These are phyloP conservation scores for Dothistroma septosporum DNA, from an alignment of 2,329 filamentous ascomycete genomes.

Conservation along the genomic window DNA sequence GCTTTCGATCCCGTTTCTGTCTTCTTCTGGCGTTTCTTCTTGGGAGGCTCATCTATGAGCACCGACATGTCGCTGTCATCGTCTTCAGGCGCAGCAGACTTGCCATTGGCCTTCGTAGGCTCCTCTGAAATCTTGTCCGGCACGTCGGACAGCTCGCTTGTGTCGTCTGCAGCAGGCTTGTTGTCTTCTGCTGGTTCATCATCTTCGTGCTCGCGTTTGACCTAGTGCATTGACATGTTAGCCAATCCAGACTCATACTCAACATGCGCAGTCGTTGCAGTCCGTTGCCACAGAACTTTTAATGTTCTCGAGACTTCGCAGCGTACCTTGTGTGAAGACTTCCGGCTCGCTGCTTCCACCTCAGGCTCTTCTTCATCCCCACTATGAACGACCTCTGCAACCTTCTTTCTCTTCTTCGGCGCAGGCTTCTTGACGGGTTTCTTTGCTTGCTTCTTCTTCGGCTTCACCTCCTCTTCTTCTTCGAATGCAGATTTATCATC, in stretches of 20 bases:
- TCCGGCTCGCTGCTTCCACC: constrained; percentile 16
- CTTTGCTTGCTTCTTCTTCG: constrained; percentile 8
- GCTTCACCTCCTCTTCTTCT: constrained; percentile 6
- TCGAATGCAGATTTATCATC: constrained; percentile 10
- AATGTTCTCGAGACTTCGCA: neutral
- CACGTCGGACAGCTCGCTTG: constrained; percentile 23
- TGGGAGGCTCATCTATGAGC: constrained; percentile 72
- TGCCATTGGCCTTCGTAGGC: constrained; percentile 15
- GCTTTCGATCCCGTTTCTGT: constrained; percentile 32
- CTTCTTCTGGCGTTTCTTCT: constrained; percentile 50
- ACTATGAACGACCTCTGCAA: constrained; percentile 3
- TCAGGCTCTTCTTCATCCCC: constrained; percentile 14
- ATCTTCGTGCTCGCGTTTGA: constrained; percentile 9
- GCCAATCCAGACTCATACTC: neutral
- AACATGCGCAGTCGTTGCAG: neutral
- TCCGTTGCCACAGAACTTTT: neutral
- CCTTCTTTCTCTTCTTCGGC: constrained; percentile 9
- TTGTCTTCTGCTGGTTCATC: constrained; percentile 8
- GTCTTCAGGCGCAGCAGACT: constrained; percentile 17
- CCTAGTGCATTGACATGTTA: neutral
- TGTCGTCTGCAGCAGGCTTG: constrained; percentile 11
- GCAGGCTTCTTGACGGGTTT: constrained; percentile 12
- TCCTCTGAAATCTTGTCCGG: constrained; percentile 15
- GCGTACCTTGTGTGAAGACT: neutral
- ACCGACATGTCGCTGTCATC: constrained; percentile 63